Conservation (phyloP, 2,329 filamentous ascomycete species). For the Nothophoma quercina region DNA sequence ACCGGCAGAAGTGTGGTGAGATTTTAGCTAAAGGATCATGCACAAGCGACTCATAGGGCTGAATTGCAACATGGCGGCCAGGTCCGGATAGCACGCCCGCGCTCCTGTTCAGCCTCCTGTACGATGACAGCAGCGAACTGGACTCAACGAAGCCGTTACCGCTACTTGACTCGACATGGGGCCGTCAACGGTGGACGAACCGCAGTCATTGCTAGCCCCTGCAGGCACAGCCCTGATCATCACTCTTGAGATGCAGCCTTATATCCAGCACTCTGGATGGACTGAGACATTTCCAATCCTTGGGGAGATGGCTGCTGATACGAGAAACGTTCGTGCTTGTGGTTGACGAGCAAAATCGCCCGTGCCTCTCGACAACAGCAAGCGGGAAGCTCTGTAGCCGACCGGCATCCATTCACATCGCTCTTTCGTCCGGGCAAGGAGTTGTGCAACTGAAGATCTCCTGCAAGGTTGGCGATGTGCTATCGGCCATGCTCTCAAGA, state of each 20-base stretch:
- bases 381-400: background rate
- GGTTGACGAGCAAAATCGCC: slow-evolving; percentile 5
- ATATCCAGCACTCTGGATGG: slow-evolving; percentile 10
- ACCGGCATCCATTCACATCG: slow-evolving; percentile 12
- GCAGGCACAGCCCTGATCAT: slow-evolving; percentile 17
- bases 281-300: slow-evolving; percentile 18
- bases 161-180: slow-evolving; percentile 22
- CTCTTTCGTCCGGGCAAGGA: background rate
- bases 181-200: slow-evolving; percentile 9
- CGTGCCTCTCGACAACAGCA: slow-evolving; percentile 10
- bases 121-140: slow-evolving; percentile 13
- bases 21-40: slow-evolving; percentile 24
- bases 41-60: slow-evolving; percentile 34
- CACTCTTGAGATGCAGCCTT: slow-evolving; percentile 5
- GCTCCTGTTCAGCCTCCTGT: slow-evolving; percentile 4
- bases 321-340: slow-evolving; percentile 6
- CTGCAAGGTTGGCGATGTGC: no score
- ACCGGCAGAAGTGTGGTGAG: slow-evolving; percentile 36
- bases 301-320: slow-evolving; percentile 18
- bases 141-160: slow-evolving; percentile 23
- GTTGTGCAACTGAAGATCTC: no score
- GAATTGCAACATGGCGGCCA: slow-evolving; percentile 25
- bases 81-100: slow-evolving; percentile 9
- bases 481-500: no score
- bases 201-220: slow-evolving; percentile 22